Conservation (phyloP, 345 rosid species). For the Hevea brasiliensis region DNA sequence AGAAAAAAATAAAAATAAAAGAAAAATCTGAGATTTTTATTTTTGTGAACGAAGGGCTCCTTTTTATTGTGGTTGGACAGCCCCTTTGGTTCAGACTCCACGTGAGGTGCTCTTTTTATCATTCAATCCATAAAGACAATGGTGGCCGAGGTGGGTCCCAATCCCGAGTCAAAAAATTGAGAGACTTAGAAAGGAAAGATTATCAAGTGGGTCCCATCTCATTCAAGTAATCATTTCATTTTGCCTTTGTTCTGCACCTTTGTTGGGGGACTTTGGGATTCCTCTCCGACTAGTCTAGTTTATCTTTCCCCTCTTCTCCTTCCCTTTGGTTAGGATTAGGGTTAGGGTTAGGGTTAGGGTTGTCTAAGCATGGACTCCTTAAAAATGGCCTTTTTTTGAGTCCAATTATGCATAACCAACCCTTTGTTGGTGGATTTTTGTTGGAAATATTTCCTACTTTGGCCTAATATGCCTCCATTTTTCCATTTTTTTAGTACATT, state of each 20-base stretch:
- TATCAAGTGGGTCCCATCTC: constrained; percentile 49
- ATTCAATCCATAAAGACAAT: constrained; percentile 96
- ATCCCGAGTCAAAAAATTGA: constrained; percentile 57
- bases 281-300: constrained; percentile 8
- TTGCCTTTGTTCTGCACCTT: constrained; percentile 53
- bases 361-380: too few species aligned
- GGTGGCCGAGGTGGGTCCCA: constrained; percentile 76
- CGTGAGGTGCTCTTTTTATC: constrained; percentile 99
- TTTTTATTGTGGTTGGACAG: constrained; percentile 67
- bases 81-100: constrained; percentile 96
- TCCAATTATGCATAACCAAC: too few species aligned
- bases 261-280: constrained; percentile 52
- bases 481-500: too few species aligned
- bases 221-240: constrained; percentile 82
- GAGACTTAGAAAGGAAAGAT: constrained; percentile 45
- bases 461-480: too few species aligned
- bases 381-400: too few species aligned
- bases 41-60: background rate
- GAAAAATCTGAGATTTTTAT: too few species aligned
- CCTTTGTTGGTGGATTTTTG: too few species aligned
- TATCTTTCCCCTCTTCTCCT: background rate
- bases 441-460: too few species aligned
- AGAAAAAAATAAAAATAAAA: background rate
- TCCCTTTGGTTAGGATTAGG: too few species aligned
- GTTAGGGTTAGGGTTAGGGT: constrained; percentile 18